Conservation (phyloP, 2,329 filamentous ascomycete species). For the Beauveria sp. region DNA sequence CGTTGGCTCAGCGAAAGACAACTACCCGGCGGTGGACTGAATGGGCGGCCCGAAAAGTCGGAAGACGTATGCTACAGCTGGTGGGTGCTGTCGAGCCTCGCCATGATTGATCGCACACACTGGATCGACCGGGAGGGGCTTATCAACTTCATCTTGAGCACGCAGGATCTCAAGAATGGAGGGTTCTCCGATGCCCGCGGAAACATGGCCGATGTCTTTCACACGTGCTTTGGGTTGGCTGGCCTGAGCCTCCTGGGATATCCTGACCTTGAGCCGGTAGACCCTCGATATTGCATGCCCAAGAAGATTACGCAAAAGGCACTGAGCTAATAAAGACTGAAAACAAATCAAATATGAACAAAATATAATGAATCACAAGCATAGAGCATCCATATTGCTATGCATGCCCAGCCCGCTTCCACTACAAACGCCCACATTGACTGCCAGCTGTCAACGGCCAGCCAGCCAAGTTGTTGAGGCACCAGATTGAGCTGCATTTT, state of each 20-base stretch:
- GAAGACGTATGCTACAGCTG: constrained; percentile 98
- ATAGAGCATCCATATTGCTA: neutral
- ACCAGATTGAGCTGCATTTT: neutral
- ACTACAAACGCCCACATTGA: neutral
- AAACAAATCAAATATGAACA: neutral
- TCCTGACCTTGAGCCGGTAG: constrained; percentile 68
- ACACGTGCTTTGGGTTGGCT: constrained; percentile 82
- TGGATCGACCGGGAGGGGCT: constrained; percentile 88
- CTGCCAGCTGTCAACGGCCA: neutral
- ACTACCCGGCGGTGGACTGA: constrained; percentile 77
- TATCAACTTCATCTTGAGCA: constrained; percentile 72
- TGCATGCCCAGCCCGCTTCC: neutral
- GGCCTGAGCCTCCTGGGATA: constrained; percentile 79
- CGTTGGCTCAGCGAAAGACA: constrained; percentile 93
- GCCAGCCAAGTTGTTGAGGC: neutral
- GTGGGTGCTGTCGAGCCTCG: constrained; percentile 92
- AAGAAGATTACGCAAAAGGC: constrained; percentile 55
- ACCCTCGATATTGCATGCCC: constrained; percentile 83
- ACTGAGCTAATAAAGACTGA: constrained; percentile 29
- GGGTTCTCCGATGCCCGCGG: constrained; percentile 87
- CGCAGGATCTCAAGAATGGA: constrained; percentile 77
- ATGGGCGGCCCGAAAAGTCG: constrained; percentile 88
- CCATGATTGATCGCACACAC: constrained; percentile 78
- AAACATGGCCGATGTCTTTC: constrained; percentile 95
- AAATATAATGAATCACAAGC: neutral